Evolutionary conservation across 345 rosid species (phyloP), one percentile per base, ranked within the genome.

Genomic region (Eucalyptus regnans): DNA sequence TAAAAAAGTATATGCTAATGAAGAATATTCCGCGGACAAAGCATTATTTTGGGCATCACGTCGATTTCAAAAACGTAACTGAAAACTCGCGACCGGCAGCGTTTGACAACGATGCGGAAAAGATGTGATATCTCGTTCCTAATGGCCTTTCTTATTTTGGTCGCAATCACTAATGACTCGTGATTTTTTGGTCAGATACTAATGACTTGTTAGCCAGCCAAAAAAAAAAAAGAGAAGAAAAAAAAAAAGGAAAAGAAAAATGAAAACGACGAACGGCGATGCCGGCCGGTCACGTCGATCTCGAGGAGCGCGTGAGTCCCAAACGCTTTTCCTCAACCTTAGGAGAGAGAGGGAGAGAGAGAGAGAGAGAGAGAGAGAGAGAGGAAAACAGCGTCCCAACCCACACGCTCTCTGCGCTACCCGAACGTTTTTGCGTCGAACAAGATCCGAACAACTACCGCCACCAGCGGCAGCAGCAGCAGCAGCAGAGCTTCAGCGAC

Each of bases 361-460:
- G 0, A 4, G 48, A 76, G 83, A 41, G 5, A 16, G 44, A 33
- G 11, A 25, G 31, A 27, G 4, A 2, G 0, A 9, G 48, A 76
- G 84, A 41, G 5, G 84, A 76, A 76, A 76, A 41, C 48, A 11
- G 84, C 84, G 43, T 44, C 84, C 7, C 48, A 76, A 44, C 84
- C 46, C 79, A 15, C 43, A 68, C 80, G 31, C 66, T 27, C 66
- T 27, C 15, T 3, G 4, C 31, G 37, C 76, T 27, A 4, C 41
- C 5, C 11, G 41, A 64, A n/a, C 41, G 41, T 41, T 64, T 7
- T 15, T 15, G 41, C 76, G 76, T 64, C 41, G 41, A 64, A 14
- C 14, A 76, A 76, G 84, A 76, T 76, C 84, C 84, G 84, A 41
- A 41, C 83, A 5, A 71, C 25, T 7, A 3, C 46, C 8, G 0